These are phyloP conservation scores for Ophiostoma fasciatum DNA, from an alignment of 2,329 filamentous ascomycete genomes.

Conservation along the genomic window DNA sequence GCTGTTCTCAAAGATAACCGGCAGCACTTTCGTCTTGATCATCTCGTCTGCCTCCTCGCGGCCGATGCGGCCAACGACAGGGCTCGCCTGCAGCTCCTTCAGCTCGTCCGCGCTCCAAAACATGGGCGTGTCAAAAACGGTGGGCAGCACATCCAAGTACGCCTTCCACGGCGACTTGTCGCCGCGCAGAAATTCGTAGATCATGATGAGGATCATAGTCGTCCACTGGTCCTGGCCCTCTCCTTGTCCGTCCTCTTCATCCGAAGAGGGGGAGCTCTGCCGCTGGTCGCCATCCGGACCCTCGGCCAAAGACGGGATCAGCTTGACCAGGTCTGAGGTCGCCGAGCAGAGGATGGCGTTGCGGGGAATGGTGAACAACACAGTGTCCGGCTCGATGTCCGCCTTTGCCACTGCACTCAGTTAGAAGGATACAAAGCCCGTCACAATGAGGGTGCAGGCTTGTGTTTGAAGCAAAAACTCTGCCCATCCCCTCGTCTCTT, in stretches of 20 bases:
- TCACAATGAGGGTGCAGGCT: constrained; percentile 1
- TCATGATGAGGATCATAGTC: constrained; percentile 58
- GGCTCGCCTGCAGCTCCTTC: constrained; percentile 57
- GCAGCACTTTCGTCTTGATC: constrained; percentile 43
- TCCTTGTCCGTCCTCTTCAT: constrained; percentile 24
- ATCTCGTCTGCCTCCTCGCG: constrained; percentile 54
- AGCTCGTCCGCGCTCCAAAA: constrained; percentile 69
- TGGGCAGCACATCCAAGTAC: constrained; percentile 64
- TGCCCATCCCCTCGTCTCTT: no score
- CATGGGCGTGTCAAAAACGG: constrained; percentile 70
- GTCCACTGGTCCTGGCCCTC: constrained; percentile 32
- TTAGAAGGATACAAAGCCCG: not conserved
- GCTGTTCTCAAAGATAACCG: constrained; percentile 31
- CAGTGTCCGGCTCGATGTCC: constrained; percentile 58
- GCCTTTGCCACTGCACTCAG: constrained; percentile 45
- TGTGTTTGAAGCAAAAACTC: not conserved
- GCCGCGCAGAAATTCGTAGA: constrained; percentile 55
- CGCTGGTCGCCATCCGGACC: constrained; percentile 21
- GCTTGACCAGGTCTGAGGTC: constrained; percentile 52
- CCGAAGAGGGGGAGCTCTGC: no score
- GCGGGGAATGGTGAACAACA: constrained; percentile 68
- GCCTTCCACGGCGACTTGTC: constrained; percentile 54
- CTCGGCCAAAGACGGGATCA: constrained; percentile 38
- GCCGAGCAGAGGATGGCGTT: constrained; percentile 53
- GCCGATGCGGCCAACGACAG: constrained; percentile 63